Percentiles rank a stretch among this genome's conserved stretches.
Evolutionary conservation across 2,329 filamentous ascomycete species (phyloP).

Genomic region (Leptographium galeiforme): DNA sequence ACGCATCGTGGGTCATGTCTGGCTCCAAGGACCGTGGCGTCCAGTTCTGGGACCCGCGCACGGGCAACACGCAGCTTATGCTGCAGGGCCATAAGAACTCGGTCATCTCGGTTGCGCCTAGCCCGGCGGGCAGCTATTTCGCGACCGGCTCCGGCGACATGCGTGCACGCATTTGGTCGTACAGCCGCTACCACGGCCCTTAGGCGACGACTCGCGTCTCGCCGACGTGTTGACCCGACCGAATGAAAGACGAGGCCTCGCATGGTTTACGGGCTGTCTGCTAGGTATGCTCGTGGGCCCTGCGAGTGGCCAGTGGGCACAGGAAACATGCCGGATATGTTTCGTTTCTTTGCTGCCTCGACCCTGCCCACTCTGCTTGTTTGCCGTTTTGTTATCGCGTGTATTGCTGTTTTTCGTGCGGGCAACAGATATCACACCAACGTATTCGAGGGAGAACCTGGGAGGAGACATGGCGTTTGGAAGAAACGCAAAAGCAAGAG

Average conservation of each 20-base stretch:
- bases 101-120: constrained; percentile 93
- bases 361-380: neutral
- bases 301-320: neutral
- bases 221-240: neutral
- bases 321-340: neutral
- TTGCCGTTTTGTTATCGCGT: neutral
- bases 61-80: constrained; percentile 92
- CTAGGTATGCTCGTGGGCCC: neutral
- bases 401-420: neutral
- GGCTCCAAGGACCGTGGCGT: constrained; percentile 95
- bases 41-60: constrained; percentile 96
- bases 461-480: constrained; percentile 8
- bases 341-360: neutral
- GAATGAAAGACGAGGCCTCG: neutral
- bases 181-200: constrained; percentile 28
- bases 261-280: neutral
- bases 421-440: neutral
- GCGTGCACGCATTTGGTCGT: constrained; percentile 96
- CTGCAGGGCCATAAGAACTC: constrained; percentile 98
- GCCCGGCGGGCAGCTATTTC: constrained; percentile 76
- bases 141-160: constrained; percentile 96
- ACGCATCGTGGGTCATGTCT: constrained; percentile 90
- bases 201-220: neutral
- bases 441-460: neutral
- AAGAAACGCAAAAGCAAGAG: constrained; percentile 3